These are phyloP conservation scores for Rhodamnia argentea DNA, from an alignment of 345 rosid species.

Conservation along the genomic window DNA sequence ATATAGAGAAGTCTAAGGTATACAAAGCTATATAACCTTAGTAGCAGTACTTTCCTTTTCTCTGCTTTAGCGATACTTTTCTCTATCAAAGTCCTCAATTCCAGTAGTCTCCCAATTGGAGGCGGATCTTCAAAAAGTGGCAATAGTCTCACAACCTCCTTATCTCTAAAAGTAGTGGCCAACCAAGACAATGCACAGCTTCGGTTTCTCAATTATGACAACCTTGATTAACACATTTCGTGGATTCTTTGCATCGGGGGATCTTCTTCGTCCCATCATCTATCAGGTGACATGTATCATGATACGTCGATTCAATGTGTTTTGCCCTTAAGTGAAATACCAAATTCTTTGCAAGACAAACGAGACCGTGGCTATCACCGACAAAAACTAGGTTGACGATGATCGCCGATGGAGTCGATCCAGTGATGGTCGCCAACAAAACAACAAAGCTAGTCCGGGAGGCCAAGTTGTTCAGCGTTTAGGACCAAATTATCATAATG, in stretches of 20 bases:
- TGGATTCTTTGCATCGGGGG: background rate
- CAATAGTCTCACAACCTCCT: background rate
- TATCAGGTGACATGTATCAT: background rate
- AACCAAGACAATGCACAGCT: background rate
- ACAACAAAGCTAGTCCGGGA: background rate
- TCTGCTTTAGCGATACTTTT: background rate
- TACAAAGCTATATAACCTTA: background rate
- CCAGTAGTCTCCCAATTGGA: background rate
- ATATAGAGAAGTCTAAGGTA: no score
- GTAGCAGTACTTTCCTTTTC: background rate
- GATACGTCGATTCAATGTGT: background rate
- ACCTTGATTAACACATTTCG: background rate
- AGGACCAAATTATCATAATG: background rate
- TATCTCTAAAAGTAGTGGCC: background rate
- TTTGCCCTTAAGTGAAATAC: background rate
- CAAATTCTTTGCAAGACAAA: background rate
- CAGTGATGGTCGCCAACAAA: background rate
- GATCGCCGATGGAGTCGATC: background rate
- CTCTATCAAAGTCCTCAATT: background rate
- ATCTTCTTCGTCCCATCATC: background rate
- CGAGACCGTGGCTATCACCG: accelerated
- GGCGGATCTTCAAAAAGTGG: background rate
- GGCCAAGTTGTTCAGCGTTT: background rate
- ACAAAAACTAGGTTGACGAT: background rate
- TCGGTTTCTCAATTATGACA: background rate